Conservation (phyloP, 192 early-diverging fungal species). For the Chytriomyces confervae region DNA sequence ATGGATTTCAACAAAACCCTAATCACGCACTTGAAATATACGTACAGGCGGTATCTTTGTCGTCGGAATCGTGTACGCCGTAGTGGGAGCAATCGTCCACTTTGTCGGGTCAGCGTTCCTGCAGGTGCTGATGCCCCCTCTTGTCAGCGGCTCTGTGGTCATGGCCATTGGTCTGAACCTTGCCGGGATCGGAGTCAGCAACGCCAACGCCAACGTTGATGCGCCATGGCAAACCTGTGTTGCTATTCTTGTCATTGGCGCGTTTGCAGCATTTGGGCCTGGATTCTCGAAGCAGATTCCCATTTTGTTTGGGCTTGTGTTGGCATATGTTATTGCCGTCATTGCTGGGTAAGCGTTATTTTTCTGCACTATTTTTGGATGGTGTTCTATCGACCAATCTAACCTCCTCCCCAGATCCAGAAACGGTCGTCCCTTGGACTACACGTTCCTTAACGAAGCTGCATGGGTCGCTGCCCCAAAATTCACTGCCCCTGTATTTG, state of each 20-base stretch:
- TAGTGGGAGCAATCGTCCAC: conserved; percentile 49
- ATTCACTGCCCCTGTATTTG: conserved; percentile 51
- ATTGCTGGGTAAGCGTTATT: conserved; percentile 27
- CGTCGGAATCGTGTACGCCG: conserved; percentile 54
- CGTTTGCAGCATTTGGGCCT: conserved; percentile 57
- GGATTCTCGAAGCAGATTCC: conserved; percentile 53
- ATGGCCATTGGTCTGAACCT: conserved; percentile 62
- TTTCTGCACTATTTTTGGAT: neutral
- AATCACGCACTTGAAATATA: neutral
- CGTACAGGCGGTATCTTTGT: conserved; percentile 54
- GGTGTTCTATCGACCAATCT: conserved; percentile 14
- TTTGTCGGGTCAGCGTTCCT: conserved; percentile 53
- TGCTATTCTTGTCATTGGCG: conserved; percentile 49
- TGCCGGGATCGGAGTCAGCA: conserved; percentile 49
- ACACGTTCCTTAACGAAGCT: conserved; percentile 44
- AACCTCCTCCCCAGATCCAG: conserved; percentile 4
- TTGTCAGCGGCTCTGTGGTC: conserved; percentile 62
- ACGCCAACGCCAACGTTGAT: conserved; percentile 45
- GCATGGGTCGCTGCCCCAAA: conserved; percentile 59
- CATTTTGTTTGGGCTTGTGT: conserved; percentile 56
- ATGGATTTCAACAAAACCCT: neutral
- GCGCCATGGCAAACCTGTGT: conserved; percentile 62
- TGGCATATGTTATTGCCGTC: conserved; percentile 47
- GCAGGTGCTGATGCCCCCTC: conserved; percentile 59
- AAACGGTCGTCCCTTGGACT: conserved; percentile 23